Conservation (phyloP, 2,329 filamentous ascomycete species). For the Trichoderma harzianum region DNA sequence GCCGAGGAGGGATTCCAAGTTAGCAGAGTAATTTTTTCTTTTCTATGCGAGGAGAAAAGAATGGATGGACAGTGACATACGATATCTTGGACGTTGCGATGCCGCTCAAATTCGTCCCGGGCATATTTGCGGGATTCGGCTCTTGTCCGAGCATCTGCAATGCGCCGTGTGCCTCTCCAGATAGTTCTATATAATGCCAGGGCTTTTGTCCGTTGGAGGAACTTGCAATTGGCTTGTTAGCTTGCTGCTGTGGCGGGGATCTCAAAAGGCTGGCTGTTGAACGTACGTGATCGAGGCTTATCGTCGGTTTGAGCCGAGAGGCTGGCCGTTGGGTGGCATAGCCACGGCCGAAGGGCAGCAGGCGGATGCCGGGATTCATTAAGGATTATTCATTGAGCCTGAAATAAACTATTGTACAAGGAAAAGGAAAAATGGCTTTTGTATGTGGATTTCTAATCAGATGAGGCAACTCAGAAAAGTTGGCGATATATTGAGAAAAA, state of each 20-base stretch:
- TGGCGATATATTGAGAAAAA: slow-evolving; percentile 1
- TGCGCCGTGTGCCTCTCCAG: slow-evolving; percentile 51
- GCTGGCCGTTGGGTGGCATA: slow-evolving; percentile 32
- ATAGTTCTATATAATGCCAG: slow-evolving; percentile 58
- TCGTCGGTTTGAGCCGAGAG: slow-evolving; percentile 34
- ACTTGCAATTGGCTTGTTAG: slow-evolving; percentile 38
- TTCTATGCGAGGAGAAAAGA: no score
- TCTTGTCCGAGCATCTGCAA: slow-evolving; percentile 49
- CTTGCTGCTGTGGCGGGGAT: background rate
- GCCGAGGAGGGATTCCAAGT: background rate
- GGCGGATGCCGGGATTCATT: slow-evolving; percentile 27
- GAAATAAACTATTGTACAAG: background rate
- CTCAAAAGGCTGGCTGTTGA: background rate
- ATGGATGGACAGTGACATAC: no score
- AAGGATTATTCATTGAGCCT: slow-evolving; percentile 7
- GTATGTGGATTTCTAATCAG: background rate
- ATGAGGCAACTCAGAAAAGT: background rate
- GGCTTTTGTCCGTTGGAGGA: slow-evolving; percentile 54
- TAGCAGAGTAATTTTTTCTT: no score
- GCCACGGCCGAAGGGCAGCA: slow-evolving; percentile 32
- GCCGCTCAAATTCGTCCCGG: slow-evolving; percentile 59
- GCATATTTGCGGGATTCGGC: slow-evolving; percentile 56
- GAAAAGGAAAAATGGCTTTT: background rate
- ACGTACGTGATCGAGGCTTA: slow-evolving; percentile 58
- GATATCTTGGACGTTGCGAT: slow-evolving; percentile 53